phyloP scores from a whole-genome alignment of 805 yeast species.

The Spathaspora boniae region DNA sequence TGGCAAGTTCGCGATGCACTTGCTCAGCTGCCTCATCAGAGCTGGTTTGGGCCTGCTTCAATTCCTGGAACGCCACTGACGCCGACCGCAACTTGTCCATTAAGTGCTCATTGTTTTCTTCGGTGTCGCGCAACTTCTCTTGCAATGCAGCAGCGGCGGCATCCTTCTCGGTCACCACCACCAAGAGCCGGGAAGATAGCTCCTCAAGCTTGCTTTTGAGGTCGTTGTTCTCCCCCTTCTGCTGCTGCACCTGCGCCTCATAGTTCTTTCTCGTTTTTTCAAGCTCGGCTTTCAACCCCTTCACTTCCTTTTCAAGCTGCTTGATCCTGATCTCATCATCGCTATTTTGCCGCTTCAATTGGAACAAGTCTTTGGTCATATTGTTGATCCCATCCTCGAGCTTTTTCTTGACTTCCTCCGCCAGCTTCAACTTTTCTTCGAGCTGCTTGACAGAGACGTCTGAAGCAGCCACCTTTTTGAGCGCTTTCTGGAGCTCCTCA shows the following conservation, averaged over 20 bases:
- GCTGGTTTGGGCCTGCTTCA: constrained; percentile 17
- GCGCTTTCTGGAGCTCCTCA: constrained; percentile 29
- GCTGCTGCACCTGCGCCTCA: constrained; percentile 17
- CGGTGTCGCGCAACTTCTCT: constrained; percentile 24
- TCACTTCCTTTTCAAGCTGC: constrained; percentile 40
- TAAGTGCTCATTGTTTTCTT: constrained; percentile 31
- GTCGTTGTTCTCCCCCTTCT: constrained; percentile 21
- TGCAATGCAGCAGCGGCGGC: constrained; percentile 18
- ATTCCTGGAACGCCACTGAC: constrained; percentile 31
- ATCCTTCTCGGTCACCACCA: constrained; percentile 15
- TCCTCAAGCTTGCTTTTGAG: constrained; percentile 21
- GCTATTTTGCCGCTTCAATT: constrained; percentile 57
- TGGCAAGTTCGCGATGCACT: constrained; percentile 10
- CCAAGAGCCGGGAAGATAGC: constrained; percentile 15
- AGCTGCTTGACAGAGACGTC: constrained; percentile 26
- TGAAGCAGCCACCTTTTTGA: constrained; percentile 21
- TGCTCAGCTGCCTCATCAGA: constrained; percentile 12
- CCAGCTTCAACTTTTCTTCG: constrained; percentile 25
- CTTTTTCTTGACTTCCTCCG: constrained; percentile 47
- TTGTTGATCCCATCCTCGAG: constrained; percentile 88
- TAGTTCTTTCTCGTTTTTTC: constrained; percentile 27
- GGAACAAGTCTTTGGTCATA: constrained; percentile 80
- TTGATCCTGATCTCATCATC: constrained; percentile 44
- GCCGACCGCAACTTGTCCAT: constrained; percentile 42
- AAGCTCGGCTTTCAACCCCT: constrained; percentile 23